Conservation (phyloP, 768 basidiomycete species). For the Panus rudis region DNA sequence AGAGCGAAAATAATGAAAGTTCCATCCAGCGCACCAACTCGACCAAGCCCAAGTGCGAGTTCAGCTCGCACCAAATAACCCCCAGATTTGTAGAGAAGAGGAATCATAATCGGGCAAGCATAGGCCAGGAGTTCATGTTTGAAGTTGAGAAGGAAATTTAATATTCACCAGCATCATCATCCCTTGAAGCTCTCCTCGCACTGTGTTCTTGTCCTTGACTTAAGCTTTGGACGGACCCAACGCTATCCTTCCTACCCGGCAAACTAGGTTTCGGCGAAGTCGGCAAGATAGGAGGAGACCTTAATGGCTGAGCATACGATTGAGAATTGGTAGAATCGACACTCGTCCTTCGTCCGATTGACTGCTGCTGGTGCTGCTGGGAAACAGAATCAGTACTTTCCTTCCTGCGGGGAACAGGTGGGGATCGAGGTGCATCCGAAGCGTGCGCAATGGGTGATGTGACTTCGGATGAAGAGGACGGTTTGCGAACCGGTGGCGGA, state of each 20-base stretch:
- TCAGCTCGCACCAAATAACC: no score
- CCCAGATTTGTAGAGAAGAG: no score
- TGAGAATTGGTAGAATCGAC: neutral
- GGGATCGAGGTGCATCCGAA: neutral
- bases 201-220: no score
- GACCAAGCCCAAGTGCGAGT: no score
- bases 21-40: no score
- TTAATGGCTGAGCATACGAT: conserved; percentile 2
- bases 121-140: no score
- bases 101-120: no score
- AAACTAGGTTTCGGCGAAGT: conserved; percentile 9
- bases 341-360: neutral
- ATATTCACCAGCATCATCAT: no score
- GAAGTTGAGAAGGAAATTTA: no score
- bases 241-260: conserved; percentile 15
- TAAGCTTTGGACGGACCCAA: no score
- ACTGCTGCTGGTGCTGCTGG: neutral
- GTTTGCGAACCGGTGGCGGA: neutral
- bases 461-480: conserved; percentile 6
- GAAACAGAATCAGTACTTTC: conserved; percentile 6
- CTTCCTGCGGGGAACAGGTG: neutral
- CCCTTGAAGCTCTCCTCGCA: conserved; percentile 12
- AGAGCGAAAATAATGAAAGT: no score
- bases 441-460: neutral
- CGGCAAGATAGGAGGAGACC: conserved; percentile 3